Percentiles rank a stretch among this genome's conserved stretches.
These are phyloP conservation scores for Tausonia pullulans DNA, from an alignment of 1,284 basidiomycete genomes.

Conservation along the genomic window DNA sequence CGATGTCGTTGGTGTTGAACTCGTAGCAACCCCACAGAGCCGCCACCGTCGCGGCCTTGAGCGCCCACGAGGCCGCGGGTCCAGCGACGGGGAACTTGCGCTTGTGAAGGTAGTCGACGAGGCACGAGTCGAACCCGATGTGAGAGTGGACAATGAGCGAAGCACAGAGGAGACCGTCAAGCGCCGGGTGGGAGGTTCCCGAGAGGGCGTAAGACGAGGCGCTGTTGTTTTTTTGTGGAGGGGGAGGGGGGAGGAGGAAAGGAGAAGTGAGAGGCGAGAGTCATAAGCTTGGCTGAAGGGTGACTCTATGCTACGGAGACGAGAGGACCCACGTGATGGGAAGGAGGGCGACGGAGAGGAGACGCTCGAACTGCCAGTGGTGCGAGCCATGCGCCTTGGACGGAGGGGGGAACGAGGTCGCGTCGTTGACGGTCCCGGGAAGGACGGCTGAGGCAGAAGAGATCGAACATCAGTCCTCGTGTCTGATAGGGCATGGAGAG, in stretches of 20 bases:
- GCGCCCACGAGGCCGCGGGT: constrained; percentile 55
- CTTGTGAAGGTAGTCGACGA: constrained; percentile 84
- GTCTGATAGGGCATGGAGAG: background rate
- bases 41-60: constrained; percentile 68
- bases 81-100: constrained; percentile 84
- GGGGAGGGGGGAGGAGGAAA: background rate
- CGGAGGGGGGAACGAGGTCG: constrained; percentile 73
- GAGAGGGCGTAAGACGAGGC: constrained; percentile 12
- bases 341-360: constrained; percentile 74
- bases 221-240: background rate
- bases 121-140: constrained; percentile 60
- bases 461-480: background rate
- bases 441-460: constrained; percentile 57
- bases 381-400: constrained; percentile 78
- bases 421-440: constrained; percentile 92
- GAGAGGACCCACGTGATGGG: constrained; percentile 55
- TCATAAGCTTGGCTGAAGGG: background rate
- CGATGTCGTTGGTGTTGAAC: constrained; percentile 95
- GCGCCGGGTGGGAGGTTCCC: constrained; percentile 46
- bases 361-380: constrained; percentile 96
- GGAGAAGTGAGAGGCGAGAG: background rate
- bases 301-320: background rate
- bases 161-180: constrained; percentile 80
- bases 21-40: constrained; percentile 86
- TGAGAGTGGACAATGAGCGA: constrained; percentile 88